Evolutionary conservation across 345 rosid species (phyloP), one percentile per base, ranked within the genome.

Genomic region (Balakata baccata): DNA sequence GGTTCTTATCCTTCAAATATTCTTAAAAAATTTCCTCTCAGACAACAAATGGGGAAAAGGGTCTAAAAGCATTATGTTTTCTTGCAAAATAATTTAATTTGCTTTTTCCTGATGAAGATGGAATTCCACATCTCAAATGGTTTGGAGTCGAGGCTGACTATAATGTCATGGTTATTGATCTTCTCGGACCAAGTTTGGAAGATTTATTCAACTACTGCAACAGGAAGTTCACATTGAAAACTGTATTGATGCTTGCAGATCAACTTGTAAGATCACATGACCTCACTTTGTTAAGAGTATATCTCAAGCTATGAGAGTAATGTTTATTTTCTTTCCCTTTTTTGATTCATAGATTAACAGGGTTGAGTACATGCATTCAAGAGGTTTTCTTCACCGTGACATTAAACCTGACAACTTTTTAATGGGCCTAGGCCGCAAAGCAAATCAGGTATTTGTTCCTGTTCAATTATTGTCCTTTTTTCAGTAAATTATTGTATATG

Each of bases 161-260:
- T 82, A 91, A 86, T 78, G 82, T 88, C 34, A 91, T 91, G 97
- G 94, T 89, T 62, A 89, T 91, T 73, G 97, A 91, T 76, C 93
- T 91, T 71, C 94, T 91, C 76, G 94, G 97, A 14, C 97, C 97
- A 20, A 91, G 97, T 84, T 85, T 91, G 85, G 97, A 91, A 79
- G 97, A 91, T 80, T 71, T 91, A 75, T 91, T 91, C 85, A 89
- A 88, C 83, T 91, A 86, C 60, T 89, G 97, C 86, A 88, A 83
- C 71, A 79, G 94, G 81, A 88, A 83, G 78, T 85, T 91, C 39
- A 78, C 97, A 54, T 79, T 89, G 82, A 91, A 91, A 80, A 78
- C 97, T 20, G 97, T 91, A 14, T 76, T 91, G 74, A 91, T 91
- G 97, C 94, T 91, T 61, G 97, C 97, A 17, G 97, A 91, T 82